A percentile compares a stretch with the other conserved stretches of the same genome.
Evolutionary conservation across 176 grass and related monocot species (phyloP).

Genomic region (Cenchrus americanus): DNA sequence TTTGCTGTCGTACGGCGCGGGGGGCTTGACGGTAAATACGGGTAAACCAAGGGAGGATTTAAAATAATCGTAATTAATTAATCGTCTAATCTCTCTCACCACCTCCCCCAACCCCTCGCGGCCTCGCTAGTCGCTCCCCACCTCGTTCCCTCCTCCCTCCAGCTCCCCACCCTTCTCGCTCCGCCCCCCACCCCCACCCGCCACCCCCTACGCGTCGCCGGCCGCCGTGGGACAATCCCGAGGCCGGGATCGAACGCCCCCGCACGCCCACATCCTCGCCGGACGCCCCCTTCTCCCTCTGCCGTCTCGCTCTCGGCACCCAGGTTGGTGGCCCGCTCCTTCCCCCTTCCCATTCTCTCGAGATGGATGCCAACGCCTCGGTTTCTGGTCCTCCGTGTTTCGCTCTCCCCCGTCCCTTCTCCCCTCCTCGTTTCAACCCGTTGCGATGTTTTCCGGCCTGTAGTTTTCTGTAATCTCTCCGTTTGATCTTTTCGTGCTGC

Average conservation of each 20-base stretch:
- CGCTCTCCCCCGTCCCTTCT: background rate
- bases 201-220: conserved; percentile 26
- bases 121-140: conserved; percentile 42
- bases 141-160: conserved; percentile 24
- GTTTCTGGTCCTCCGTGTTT: background rate
- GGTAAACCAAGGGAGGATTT: background rate
- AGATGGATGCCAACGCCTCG: background rate
- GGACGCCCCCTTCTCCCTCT: background rate
- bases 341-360: background rate
- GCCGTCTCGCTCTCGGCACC: background rate
- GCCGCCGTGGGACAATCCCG: conserved; percentile 42
- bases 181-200: conserved; percentile 12
- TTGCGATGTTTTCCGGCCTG: background rate
- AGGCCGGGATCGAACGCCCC: conserved; percentile 46
- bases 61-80: conserved; percentile 18
- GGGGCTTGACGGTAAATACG: conserved; percentile 4
- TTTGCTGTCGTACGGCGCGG: background rate
- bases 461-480: background rate
- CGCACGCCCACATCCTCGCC: background rate
- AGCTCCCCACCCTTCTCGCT: conserved; percentile 34
- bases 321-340: conserved; percentile 38
- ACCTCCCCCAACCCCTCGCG: background rate
- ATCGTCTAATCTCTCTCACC: conserved; percentile 10
- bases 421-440: background rate
- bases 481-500: background rate